A percentile compares a stretch with the other conserved stretches of the same genome.
phyloP scores from a whole-genome alignment of 495 filamentous ascomycete genomes.

The Podospora conica region DNA sequence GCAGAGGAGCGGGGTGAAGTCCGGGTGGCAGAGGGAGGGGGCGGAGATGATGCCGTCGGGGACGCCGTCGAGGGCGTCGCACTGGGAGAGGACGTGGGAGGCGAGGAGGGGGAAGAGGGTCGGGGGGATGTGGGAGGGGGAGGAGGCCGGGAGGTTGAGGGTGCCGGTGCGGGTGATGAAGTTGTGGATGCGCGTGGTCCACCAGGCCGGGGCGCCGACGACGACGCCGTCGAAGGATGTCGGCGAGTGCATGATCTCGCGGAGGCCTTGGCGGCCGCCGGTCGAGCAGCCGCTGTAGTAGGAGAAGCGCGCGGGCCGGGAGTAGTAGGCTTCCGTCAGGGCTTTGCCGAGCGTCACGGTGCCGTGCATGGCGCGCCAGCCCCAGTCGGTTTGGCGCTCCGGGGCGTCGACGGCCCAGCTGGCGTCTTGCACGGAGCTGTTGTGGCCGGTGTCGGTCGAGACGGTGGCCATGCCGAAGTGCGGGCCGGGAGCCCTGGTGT shows the following conservation, averaged over 20 bases:
- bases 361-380: slow-evolving; percentile 45
- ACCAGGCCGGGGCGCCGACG: not conserved
- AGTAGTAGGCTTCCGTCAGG: slow-evolving; percentile 19
- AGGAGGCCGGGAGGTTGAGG: slow-evolving; percentile 31
- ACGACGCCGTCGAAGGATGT: slow-evolving; percentile 56
- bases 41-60: slow-evolving; percentile 57
- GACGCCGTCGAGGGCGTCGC: slow-evolving; percentile 56
- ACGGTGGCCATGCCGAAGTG: not conserved
- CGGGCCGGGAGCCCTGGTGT: not conserved
- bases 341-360: slow-evolving; percentile 37
- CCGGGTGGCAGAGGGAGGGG: slow-evolving; percentile 52
- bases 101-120: slow-evolving; percentile 46
- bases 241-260: slow-evolving; percentile 45
- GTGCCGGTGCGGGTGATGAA: not conserved
- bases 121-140: slow-evolving; percentile 44
- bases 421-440: not conserved
- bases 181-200: not conserved
- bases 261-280: slow-evolving; percentile 51
- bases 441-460: not conserved
- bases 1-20: slow-evolving; percentile 50
- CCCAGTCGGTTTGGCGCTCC: slow-evolving; percentile 34
- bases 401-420: slow-evolving; percentile 34
- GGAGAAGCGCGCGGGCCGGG: not conserved
- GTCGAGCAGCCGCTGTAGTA: slow-evolving; percentile 54
- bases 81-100: slow-evolving; percentile 59